A percentile compares a stretch with the other conserved stretches of the same genome.
Evolutionary conservation across 257 asterid genomes (phyloP).

Genomic region (Henckelia pumila): DNA sequence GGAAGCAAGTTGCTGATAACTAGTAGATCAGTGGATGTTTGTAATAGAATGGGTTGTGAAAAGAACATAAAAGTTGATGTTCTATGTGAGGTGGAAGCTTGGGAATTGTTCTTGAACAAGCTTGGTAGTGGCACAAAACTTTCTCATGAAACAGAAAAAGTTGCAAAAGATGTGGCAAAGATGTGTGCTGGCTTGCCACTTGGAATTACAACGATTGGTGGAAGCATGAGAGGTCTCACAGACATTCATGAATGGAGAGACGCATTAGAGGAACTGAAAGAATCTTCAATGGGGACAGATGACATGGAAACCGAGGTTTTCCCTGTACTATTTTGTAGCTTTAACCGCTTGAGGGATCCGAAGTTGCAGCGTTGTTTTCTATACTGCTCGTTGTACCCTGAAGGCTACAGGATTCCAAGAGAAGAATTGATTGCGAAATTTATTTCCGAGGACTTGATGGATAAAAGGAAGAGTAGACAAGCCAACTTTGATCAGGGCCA

Average conservation of each 20-base stretch:
- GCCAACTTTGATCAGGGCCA: constrained; percentile 34
- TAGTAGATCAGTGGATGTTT: constrained; percentile 27
- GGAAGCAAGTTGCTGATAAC: constrained; percentile 33
- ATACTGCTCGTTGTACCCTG: constrained; percentile 39
- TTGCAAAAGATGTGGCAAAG: constrained; percentile 27
- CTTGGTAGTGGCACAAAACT: constrained; percentile 24
- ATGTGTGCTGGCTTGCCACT: constrained; percentile 32
- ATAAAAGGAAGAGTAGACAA: constrained; percentile 23
- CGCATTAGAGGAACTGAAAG: constrained; percentile 27
- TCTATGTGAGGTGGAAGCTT: constrained; percentile 25
- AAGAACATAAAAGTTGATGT: constrained; percentile 25
- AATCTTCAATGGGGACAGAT: constrained; percentile 25
- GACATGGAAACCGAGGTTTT: constrained; percentile 30
- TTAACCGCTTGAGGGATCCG: constrained; percentile 25
- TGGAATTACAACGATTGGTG: constrained; percentile 26
- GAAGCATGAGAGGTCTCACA: constrained; percentile 33
- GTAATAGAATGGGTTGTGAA: constrained; percentile 28
- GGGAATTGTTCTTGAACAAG: constrained; percentile 25
- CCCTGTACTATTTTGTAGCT: constrained; percentile 26
- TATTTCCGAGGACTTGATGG: constrained; percentile 30
- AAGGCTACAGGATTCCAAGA: constrained; percentile 22
- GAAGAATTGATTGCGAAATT: constrained; percentile 31
- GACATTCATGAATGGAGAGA: constrained; percentile 38
- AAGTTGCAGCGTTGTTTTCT: constrained; percentile 27
- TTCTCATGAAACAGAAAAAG: constrained; percentile 20